Conservation (phyloP, 371 early-diverging fungal genomes). For the Circinella umbellata region DNA sequence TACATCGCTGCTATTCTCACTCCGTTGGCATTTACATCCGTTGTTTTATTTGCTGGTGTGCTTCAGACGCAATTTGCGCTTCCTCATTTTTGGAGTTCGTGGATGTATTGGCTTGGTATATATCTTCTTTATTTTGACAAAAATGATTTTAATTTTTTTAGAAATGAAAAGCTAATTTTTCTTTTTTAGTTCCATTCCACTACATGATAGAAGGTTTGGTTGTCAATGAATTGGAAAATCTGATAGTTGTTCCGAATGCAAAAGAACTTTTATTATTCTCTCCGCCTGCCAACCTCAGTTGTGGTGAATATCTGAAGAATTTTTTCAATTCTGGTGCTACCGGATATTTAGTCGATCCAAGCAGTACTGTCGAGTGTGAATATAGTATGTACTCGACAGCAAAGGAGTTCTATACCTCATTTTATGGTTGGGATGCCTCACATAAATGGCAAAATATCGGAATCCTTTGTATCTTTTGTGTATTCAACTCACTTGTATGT, state of each 20-base stretch:
- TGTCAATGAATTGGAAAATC: conserved; percentile 60
- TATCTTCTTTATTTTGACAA: conserved; percentile 26
- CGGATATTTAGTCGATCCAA: conserved; percentile 59
- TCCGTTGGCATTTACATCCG: conserved; percentile 58
- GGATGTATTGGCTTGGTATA: conserved; percentile 66
- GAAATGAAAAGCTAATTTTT: not conserved
- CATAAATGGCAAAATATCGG: conserved; percentile 73
- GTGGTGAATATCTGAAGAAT: conserved; percentile 52
- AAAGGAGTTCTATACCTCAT: conserved; percentile 46
- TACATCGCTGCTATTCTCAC: conserved; percentile 64
- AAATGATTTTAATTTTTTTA: not conserved
- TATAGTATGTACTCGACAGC: conserved; percentile 63
- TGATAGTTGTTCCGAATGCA: conserved; percentile 46
- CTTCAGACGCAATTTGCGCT: conserved; percentile 60
- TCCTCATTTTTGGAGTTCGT: conserved; percentile 71
- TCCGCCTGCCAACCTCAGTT: conserved; percentile 62
- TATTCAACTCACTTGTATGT: conserved; percentile 46
- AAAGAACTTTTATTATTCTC: conserved; percentile 52
- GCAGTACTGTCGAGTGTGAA: conserved; percentile 47
- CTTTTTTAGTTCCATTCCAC: conserved; percentile 61
- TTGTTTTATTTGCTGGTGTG: conserved; percentile 69
- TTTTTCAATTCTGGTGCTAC: conserved; percentile 42
- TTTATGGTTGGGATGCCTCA: conserved; percentile 56
- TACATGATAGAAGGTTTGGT: conserved; percentile 72
- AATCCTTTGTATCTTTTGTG: conserved; percentile 54